These are phyloP conservation scores for Scytalidium lignicola DNA, from an alignment of 2,329 filamentous ascomycete species.

Conservation along the genomic window DNA sequence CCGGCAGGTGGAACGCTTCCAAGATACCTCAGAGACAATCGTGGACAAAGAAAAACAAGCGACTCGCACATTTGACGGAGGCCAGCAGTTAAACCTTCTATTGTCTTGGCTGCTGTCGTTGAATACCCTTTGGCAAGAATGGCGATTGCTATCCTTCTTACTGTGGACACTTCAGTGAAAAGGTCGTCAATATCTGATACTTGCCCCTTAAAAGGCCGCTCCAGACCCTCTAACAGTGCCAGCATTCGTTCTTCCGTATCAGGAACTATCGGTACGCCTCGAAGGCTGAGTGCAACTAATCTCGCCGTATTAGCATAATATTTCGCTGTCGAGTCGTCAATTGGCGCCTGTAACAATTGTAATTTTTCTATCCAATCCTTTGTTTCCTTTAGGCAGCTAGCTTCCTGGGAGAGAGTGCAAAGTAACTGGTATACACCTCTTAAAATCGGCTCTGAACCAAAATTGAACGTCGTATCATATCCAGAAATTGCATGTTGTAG, in stretches of 20 bases:
- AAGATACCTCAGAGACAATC: constrained; percentile 57
- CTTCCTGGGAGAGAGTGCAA: constrained; percentile 42
- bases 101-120: constrained; percentile 2
- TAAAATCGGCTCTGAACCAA: constrained; percentile 10
- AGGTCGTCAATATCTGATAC: constrained; percentile 56
- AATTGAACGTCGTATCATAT: constrained; percentile 9
- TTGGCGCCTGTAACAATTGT: constrained; percentile 13
- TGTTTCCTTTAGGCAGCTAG: constrained; percentile 44
- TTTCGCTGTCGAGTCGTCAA: constrained; percentile 23
- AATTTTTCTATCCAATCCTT: constrained; percentile 49
- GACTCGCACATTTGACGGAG: constrained; percentile 42
- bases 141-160: constrained; percentile 49
- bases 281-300: constrained; percentile 49
- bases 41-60: constrained; percentile 53
- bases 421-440: constrained; percentile 42
- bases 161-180: constrained; percentile 48
- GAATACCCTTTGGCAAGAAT: constrained; percentile 31
- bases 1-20: constrained; percentile 50
- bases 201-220: constrained; percentile 55
- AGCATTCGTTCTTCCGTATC: constrained; percentile 38
- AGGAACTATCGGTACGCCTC: constrained; percentile 32
- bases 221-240: constrained; percentile 49
- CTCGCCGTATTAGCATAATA: constrained; percentile 49
- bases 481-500: constrained; percentile 16
- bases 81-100: constrained; percentile 10